Evolutionary conservation across 352 stramenopile species (phyloP), one percentile per base, ranked within the genome.

Genomic region (Pythium grandisporangium): DNA sequence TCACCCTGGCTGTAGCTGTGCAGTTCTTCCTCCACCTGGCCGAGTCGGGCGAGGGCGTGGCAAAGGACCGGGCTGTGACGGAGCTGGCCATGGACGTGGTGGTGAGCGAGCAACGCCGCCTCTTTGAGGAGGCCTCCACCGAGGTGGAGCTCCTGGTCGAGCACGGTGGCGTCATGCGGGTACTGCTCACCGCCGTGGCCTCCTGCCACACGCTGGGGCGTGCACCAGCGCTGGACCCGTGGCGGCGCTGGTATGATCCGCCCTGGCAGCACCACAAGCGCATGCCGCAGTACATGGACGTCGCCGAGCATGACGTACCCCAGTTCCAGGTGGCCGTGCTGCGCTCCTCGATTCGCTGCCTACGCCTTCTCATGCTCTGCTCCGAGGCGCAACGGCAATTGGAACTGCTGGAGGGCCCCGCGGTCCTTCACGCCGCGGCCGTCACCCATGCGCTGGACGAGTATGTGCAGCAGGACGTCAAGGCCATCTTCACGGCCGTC

Each of bases 401-500:
- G 12, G 67, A 82, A 17, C 47, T 70, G 17, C 38, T 42, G 1
- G 41, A 43, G 8, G 70, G 67, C 3, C 70, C 66, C 4, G 59
- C 59, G 30, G 26, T 79, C 7, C 52, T 89, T 12, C 81, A 85
- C 38, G 53, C 54, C 5, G 66, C 61, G n/a, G 70, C 63, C n/a
- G 22, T 66, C 3, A 68, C 71, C 16, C 77, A 83, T 34, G 55
- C 65, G 17, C 66, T 89, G 14, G 75, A 89, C 36, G 66, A 81
- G 36, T 85, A 84, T 35, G 64, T 89, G 11, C 63, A 76, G 48
- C 75, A 76, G 26, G 71, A 88, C 25, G 72, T 88, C 42, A 79
- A 84, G 44, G 71, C 70, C 36, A 81, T 88, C 34, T 85, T 88
- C 50, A 59, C 61, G 3, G 58, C 64, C 12, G 64, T 85, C 17